Percentiles rank a stretch among this genome's conserved stretches.
phyloP scores from a whole-genome alignment of 2,329 filamentous ascomycete genomes.

The Apiospora rasikravindrae region DNA sequence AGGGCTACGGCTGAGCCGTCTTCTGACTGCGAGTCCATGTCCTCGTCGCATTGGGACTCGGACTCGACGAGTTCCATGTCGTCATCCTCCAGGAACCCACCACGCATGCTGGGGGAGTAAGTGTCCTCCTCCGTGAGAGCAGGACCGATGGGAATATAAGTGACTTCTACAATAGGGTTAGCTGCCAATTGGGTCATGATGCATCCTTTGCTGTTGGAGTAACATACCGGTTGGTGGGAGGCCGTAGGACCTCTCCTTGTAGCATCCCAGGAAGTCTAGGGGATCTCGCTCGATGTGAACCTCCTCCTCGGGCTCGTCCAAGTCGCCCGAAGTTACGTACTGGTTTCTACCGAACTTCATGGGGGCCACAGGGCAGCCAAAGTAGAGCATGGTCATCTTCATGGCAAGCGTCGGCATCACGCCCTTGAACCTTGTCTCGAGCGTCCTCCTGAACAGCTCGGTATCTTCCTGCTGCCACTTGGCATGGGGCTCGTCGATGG shows the following conservation, averaged over 20 bases:
- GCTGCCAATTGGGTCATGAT: neutral
- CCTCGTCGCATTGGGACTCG: neutral
- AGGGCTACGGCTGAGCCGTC: neutral
- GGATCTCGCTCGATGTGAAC: slow-evolving; percentile 24
- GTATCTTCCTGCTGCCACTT: slow-evolving; percentile 40
- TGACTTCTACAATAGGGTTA: neutral
- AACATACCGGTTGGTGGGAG: slow-evolving; percentile 2
- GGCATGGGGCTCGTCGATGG: slow-evolving; percentile 34
- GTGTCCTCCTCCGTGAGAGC: neutral
- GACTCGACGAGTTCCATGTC: slow-evolving; percentile 1
- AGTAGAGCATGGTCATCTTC: slow-evolving; percentile 54
- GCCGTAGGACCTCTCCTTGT: slow-evolving; percentile 25
- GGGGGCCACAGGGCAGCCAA: slow-evolving; percentile 52
- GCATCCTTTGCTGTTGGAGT: neutral
- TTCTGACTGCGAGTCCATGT: neutral
- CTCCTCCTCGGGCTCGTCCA: slow-evolving; percentile 26
- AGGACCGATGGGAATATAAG: neutral
- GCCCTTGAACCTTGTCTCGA: slow-evolving; percentile 39
- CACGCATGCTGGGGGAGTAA: slow-evolving; percentile 18
- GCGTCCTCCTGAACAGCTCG: slow-evolving; percentile 36
- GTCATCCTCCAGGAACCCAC: slow-evolving; percentile 18
- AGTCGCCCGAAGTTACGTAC: neutral
- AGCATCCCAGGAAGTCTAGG: slow-evolving; percentile 32
- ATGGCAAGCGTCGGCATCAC: slow-evolving; percentile 38
- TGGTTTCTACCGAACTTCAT: slow-evolving; percentile 35